Percentiles rank a stretch among this genome's conserved stretches.
Conservation (phyloP, 2,329 filamentous ascomycete species). For the Ophiocordyceps unilateralis region DNA sequence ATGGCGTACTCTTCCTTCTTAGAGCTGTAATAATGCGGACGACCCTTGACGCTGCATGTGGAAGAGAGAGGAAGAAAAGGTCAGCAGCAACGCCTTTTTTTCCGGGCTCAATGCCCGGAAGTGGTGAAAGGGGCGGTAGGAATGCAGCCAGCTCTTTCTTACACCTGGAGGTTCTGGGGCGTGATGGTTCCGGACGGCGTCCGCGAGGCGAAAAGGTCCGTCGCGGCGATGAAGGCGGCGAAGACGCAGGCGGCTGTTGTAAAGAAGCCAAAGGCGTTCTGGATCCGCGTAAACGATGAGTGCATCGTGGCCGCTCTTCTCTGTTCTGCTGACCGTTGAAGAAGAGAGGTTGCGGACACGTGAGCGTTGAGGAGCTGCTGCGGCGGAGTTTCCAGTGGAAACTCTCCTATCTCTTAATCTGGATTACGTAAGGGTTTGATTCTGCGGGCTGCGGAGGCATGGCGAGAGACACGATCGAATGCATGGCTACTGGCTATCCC, state of each 20-base stretch:
- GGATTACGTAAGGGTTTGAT: too few relatives aligned
- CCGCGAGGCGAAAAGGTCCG: constrained; percentile 55
- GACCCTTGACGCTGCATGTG: constrained; percentile 54
- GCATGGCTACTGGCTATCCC: too few relatives aligned
- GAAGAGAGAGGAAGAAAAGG: too few relatives aligned
- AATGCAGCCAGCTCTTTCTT: constrained; percentile 14
- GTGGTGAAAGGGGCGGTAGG: too few relatives aligned
- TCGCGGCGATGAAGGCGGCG: constrained; percentile 62
- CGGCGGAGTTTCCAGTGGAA: too few relatives aligned
- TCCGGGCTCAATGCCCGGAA: too few relatives aligned
- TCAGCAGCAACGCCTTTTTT: too few relatives aligned
- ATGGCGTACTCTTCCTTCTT: constrained; percentile 94
- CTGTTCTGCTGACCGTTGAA: not conserved
- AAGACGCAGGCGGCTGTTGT: constrained; percentile 80
- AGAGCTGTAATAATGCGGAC: constrained; percentile 86
- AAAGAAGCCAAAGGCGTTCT: constrained; percentile 96
- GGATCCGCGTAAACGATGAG: constrained; percentile 65
- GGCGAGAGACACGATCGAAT: too few relatives aligned
- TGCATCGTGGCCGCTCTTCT: constrained; percentile 46
- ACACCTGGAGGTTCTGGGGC: constrained; percentile 74
- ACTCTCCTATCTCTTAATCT: too few relatives aligned
- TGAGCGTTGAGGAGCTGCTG: too few relatives aligned
- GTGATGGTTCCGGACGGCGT: constrained; percentile 44
- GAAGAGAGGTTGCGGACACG: not conserved
- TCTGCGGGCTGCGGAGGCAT: too few relatives aligned